Evolutionary conservation across 768 basidiomycete genomes (phyloP), one percentile per base, ranked within the genome.

Genomic region (Phaeotremella skinneri): DNA sequence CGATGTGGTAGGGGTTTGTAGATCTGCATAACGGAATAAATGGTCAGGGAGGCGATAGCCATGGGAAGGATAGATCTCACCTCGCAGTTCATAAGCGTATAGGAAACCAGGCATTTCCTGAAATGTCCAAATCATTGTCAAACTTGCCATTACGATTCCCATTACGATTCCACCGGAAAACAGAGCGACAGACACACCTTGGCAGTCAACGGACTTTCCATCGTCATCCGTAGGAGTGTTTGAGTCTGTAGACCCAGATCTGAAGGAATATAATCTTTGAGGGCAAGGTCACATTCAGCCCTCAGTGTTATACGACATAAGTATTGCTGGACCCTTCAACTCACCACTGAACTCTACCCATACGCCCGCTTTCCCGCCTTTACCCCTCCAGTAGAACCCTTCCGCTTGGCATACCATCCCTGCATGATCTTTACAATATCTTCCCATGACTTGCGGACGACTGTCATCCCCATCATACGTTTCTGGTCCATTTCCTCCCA

Each of bases 371-470:
- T 51, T 53, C 9, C 45, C 59, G 39, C 42, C 32, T 37, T 39
- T 39, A 4, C 45, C 55, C 23, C 64, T 62, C 59, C 64, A 62
- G 49, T 76, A 76, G 47, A 76, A 76, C 5, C 75, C 75, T 30
- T 65, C 63, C 3, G 56, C 66, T 9, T 63, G 56, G 52, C 75
- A 75, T 2, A 76, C 75, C 69, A 70, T 66, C 20, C 66, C 68
- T 14, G 68, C 68, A 63, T 76, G 75, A 60, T 75, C 73, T 29
- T 68, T 73, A 42, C 75, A 76, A 49, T 69, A 76, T 37, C 75
- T 59, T 16, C 58, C 68, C 34, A 55, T 25, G 17, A 59, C 53
- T 42, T 43, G 49, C 52, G 61, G 47, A 30, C 45, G 61, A 4
- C 52, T 31, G 25, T 26, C 52, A 31, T 51, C 53, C 4, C 31